Conservation (phyloP, 2,329 filamentous ascomycete species). For the Phaeosphaeria sp. region DNA sequence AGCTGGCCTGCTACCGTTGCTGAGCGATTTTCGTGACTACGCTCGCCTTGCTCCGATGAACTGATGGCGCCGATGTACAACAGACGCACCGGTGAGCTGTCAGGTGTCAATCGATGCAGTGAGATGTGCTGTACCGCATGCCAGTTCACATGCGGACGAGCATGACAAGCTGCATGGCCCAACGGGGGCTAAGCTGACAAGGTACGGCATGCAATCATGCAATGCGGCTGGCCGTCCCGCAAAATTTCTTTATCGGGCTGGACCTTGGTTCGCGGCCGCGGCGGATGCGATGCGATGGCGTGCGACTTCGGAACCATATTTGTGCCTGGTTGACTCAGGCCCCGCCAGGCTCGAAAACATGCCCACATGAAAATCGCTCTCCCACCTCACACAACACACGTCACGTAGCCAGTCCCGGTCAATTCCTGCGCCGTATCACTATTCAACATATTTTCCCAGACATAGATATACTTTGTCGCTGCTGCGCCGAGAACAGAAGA, state of each 20-base stretch:
- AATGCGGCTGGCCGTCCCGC: neutral
- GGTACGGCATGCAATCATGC: neutral
- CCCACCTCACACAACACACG: constrained; percentile 11
- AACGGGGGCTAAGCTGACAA: neutral
- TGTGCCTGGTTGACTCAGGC: constrained; percentile 19
- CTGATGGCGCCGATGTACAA: neutral
- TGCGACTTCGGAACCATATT: constrained; percentile 7
- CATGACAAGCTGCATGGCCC: neutral
- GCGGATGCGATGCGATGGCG: neutral
- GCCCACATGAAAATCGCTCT: constrained; percentile 1
- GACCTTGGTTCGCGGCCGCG: neutral
- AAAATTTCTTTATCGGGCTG: constrained; percentile 10
- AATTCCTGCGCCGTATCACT: neutral
- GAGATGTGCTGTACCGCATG: constrained; percentile 1
- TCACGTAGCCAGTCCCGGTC: constrained; percentile 7
- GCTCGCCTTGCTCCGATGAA: too few relatives aligned
- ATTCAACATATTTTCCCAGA: neutral
- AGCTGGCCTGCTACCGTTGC: too few relatives aligned
- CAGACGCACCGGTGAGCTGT: constrained; percentile 7
- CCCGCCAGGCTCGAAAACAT: constrained; percentile 13
- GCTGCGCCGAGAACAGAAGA: neutral
- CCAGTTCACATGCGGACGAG: neutral
- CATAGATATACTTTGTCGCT: neutral
- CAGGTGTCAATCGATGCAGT: constrained; percentile 3
- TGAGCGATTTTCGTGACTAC: too few relatives aligned